Base-by-base conservation (phyloP, 2,329 filamentous ascomycete species). In the Scopulariopsis brevicaulis region DNA sequence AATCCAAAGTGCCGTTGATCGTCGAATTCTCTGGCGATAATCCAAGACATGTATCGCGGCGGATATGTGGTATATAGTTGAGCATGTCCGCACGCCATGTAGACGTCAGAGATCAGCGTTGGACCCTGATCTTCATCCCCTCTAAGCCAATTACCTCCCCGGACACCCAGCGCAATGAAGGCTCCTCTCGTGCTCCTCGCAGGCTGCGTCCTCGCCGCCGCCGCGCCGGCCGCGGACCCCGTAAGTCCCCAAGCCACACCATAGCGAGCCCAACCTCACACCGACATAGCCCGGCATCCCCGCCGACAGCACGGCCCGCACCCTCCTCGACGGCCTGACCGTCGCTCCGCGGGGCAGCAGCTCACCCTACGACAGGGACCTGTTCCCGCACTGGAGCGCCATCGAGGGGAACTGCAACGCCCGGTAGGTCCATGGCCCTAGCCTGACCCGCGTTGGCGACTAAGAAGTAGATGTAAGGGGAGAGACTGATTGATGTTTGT, bases 311-410 rank as follows among this genome's bases (percentile, higher is more conserved):
- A 73, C 73, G 0, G 87, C 87, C 22, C 75, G 78, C 61, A 76
- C 74, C 7, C 76, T 82, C 61, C 81, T 91, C 37, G 74, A 74
- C 2, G 71, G 68, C 32, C 73, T 91, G 56, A 83, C 78, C 0
- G 84, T 88, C 20, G 74, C 76, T 4, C 70, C 79, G 0, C 72
- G 79, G 50, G 78, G 77, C 40, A 76, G 81, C 55, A 76, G 79
- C 53, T 73, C 71, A 60, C 74, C 74, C 22, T 90, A 91, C 71
- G 73, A 78, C 59, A 84, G 89, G 56, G 78, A 81, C 64, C 71
- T 85, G 56, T 92, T 92, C 72, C 85, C 84, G 2, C 82, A 85
- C 70, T 91, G 87, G 87, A 80, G 78, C 63, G 85, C 82, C 34
- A 78, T 84, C 64, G 73, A 71, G 15, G 86, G 85, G 10, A 70